phyloP scores from a whole-genome alignment of 1,284 basidiomycete species.

The Ustilago nuda region DNA sequence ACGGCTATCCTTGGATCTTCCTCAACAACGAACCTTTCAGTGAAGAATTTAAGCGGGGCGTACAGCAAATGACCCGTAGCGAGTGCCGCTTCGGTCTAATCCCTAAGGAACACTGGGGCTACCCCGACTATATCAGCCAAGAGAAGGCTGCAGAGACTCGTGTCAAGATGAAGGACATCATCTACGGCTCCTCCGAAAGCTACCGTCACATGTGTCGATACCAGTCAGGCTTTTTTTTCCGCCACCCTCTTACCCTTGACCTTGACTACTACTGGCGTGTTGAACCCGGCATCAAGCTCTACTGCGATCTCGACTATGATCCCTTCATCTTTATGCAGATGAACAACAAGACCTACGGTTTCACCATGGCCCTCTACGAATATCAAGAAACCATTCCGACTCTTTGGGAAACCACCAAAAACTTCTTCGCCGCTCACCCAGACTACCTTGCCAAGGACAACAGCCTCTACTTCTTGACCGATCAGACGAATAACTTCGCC shows the following conservation, averaged over 20 bases:
- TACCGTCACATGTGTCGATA: slow-evolving; percentile 81
- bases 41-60: slow-evolving; percentile 69
- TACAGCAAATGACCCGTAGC: slow-evolving; percentile 65
- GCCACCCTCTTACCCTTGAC: slow-evolving; percentile 73
- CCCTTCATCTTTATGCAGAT: slow-evolving; percentile 90
- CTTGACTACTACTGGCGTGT: slow-evolving; percentile 95
- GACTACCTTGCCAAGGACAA: slow-evolving; percentile 79
- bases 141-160: slow-evolving; percentile 76
- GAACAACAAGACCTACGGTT: slow-evolving; percentile 78
- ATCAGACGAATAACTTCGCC: slow-evolving; percentile 77
- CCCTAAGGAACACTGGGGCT: slow-evolving; percentile 83
- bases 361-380: slow-evolving; percentile 82
- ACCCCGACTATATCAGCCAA: slow-evolving; percentile 78
- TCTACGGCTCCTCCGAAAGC: slow-evolving; percentile 81
- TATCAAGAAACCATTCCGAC: slow-evolving; percentile 82
- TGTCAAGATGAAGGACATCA: slow-evolving; percentile 79
- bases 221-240: slow-evolving; percentile 83
- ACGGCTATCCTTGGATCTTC: slow-evolving; percentile 70
- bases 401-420: slow-evolving; percentile 78
- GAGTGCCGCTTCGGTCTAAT: slow-evolving; percentile 80
- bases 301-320: slow-evolving; percentile 82
- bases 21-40: slow-evolving; percentile 70
- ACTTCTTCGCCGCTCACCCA: slow-evolving; percentile 79
- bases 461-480: slow-evolving; percentile 79
- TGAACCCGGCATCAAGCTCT: slow-evolving; percentile 80